Evolutionary conservation across 108 stramenopile genomes (phyloP), one percentile per base, ranked within the genome.

Genomic region (Conticribra weissflogii): DNA sequence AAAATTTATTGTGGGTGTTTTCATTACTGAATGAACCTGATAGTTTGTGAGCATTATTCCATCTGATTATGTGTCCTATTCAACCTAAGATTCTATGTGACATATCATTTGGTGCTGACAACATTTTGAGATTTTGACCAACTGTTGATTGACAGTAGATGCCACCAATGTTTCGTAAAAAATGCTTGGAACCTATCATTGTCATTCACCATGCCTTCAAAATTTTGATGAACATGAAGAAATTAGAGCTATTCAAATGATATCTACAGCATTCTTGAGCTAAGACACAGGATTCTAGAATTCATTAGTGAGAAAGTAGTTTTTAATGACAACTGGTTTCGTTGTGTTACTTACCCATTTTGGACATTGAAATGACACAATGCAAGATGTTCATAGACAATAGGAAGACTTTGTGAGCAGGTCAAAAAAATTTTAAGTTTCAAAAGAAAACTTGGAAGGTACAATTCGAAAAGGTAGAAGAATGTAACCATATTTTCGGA

Each of bases 281-380:
- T 36, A 44, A 3, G 44, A 60, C 25, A 36, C 46, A 0, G 59
- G 16, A 45, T 60, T 22, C 21, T 25, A 46, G 3, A 22, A 21
- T 27, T 25, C 23, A 23, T 14, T 45, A 2, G 12, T 60, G 22
- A 44, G 59, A 4, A 60, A 36, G n/a, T n/a, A 25, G 59, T 36
- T 21, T 60, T 8, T 46, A 44, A 33, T 25, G 25, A 16, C 1
- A 17, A 36, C n/a, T 60, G 59, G 59, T 60, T 36, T 44, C 24
- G 8, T 44, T 24, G 1, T 60, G 59, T 25, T 16, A 36, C 12
- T 0, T 24, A 21, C 22, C 44, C 9, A 12, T 22, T 46, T 8
- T 60, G 44, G 59, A 23, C 24, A 44, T 36, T 27, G 17, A 33
- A 18, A n/a, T 19, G 36, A 8, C 23, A 45, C 12, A 17, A 22